Conservation (phyloP, 495 filamentous ascomycete genomes). For the Chaetomidium leptoderma region DNA sequence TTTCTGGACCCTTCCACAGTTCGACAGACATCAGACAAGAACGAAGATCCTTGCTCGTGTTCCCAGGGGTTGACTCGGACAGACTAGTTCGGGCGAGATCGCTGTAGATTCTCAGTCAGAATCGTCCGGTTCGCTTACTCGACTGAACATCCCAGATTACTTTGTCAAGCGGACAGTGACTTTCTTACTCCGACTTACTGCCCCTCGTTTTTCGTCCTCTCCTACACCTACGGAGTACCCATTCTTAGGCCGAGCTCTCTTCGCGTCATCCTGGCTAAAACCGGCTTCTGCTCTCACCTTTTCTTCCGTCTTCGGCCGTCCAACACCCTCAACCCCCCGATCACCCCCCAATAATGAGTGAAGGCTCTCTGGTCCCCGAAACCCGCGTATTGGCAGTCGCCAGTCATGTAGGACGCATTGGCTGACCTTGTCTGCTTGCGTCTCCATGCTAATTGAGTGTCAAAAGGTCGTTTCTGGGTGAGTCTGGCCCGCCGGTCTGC, state of each 20-base stretch:
- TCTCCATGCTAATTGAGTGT: slow-evolving; percentile 32
- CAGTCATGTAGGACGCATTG: slow-evolving; percentile 76
- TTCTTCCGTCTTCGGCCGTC: neutral
- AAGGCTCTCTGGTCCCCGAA: slow-evolving; percentile 63
- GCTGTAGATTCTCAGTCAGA: too few relatives aligned
- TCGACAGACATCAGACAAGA: neutral
- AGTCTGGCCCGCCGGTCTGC: slow-evolving; percentile 29
- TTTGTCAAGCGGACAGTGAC: too few relatives aligned
- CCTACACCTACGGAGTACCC: neutral
- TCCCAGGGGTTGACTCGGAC: too few relatives aligned
- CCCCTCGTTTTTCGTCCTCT: neutral
- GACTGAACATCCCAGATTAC: too few relatives aligned
- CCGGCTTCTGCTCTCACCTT: slow-evolving; percentile 5
- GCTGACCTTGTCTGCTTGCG: slow-evolving; percentile 9
- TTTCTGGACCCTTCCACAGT: slow-evolving; percentile 11
- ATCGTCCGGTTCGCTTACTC: too few relatives aligned
- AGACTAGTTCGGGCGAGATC: too few relatives aligned
- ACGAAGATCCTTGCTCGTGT: slow-evolving; percentile 1
- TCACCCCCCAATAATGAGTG: slow-evolving; percentile 32
- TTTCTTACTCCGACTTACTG: too few relatives aligned
- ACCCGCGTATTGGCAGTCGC: slow-evolving; percentile 88
- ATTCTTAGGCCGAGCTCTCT: slow-evolving; percentile 14
- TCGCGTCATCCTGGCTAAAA: slow-evolving; percentile 5
- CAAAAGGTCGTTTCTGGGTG: slow-evolving; percentile 76
- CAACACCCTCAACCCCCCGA: neutral